A percentile compares a stretch with the other conserved stretches of the same genome.
Conservation (phyloP, 1,284 basidiomycete genomes). For the Cryptococcus sp. region DNA sequence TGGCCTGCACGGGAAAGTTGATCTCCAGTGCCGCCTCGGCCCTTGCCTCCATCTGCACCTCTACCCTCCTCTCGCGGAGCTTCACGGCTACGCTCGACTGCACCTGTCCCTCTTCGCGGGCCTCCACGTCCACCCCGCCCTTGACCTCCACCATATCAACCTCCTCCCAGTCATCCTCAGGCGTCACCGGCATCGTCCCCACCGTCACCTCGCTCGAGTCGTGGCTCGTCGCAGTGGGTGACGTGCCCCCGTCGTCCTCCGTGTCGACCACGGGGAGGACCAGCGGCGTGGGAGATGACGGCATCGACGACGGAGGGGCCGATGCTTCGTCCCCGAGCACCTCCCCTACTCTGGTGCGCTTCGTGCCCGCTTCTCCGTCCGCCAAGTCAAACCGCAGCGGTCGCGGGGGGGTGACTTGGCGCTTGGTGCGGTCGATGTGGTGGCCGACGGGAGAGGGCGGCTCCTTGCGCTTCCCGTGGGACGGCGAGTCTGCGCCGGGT, state of each 20-base stretch:
- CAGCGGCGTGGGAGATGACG: conserved; percentile 5
- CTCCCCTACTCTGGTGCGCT: background rate
- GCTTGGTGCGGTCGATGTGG: conserved; percentile 9
- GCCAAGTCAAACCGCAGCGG: background rate
- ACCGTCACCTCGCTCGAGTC: conserved; percentile 3
- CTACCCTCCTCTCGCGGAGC: background rate
- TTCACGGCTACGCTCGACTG: background rate
- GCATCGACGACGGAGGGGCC: conserved; percentile 1
- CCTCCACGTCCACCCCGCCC: background rate
- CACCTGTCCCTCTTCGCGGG: background rate
- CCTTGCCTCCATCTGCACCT: background rate
- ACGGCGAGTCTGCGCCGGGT: background rate
- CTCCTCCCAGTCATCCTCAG: conserved; percentile 9
- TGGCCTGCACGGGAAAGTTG: too few relatives aligned
- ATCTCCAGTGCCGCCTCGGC: too few relatives aligned
- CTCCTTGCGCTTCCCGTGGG: conserved; percentile 1
- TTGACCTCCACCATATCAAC: background rate
- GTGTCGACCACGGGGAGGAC: background rate
- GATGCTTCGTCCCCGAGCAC: background rate
- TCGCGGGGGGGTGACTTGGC: conserved; percentile 8
- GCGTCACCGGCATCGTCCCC: conserved; percentile 12
- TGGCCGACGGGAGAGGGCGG: conserved; percentile 8
- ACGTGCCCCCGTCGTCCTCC: background rate
- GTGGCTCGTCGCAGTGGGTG: background rate
- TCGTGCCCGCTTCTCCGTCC: background rate